A percentile compares a stretch with the other conserved stretches of the same genome.
phyloP scores from a whole-genome alignment of 2,329 filamentous ascomycete species.

The Hysterium pulicare region DNA sequence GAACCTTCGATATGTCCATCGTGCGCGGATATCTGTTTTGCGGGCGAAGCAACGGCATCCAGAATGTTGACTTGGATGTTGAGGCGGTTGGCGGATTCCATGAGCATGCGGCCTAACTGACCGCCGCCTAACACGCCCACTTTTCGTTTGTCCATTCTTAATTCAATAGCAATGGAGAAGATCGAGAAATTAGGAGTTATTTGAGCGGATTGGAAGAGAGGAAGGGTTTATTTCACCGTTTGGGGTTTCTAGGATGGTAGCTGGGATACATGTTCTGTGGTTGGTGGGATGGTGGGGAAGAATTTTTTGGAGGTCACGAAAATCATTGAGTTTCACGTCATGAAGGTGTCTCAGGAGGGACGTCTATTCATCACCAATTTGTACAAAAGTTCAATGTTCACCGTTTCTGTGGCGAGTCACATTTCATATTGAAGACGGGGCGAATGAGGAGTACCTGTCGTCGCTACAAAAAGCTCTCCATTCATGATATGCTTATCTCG shows the following conservation, averaged over 20 bases:
- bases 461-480: constrained; percentile 1
- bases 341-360: too few relatives aligned
- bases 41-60: constrained; percentile 72
- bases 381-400: too few relatives aligned
- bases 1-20: constrained; percentile 75
- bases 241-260: background rate
- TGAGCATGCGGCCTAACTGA: constrained; percentile 84
- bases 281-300: background rate
- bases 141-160: constrained; percentile 25
- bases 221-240: too few relatives aligned
- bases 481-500: constrained; percentile 24
- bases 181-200: too few relatives aligned
- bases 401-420: too few relatives aligned
- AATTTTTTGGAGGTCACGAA: too few relatives aligned
- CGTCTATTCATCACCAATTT: too few relatives aligned
- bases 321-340: too few relatives aligned
- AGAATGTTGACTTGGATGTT: constrained; percentile 77
- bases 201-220: too few relatives aligned
- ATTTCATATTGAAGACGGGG: too few relatives aligned
- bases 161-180: background rate
- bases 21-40: constrained; percentile 80
- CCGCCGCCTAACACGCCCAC: constrained; percentile 43
- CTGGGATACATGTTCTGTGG: background rate
- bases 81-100: constrained; percentile 77
- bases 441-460: too few relatives aligned